phyloP scores from a whole-genome alignment of 164 flowering plant genomes.

The Aristolochia contorta region DNA sequence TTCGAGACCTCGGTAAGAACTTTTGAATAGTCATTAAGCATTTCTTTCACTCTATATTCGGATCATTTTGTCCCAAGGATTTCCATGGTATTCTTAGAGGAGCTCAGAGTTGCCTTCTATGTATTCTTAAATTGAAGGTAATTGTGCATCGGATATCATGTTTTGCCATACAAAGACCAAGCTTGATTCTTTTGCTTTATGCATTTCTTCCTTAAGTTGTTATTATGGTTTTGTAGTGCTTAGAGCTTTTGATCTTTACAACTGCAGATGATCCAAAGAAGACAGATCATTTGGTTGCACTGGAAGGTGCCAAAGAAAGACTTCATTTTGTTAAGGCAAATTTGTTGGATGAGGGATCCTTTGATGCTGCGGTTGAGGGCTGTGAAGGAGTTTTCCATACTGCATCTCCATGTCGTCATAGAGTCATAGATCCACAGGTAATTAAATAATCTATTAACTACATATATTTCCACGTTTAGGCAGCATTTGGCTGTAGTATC shows the following conservation, averaged over 20 bases:
- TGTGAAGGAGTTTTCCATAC: constrained; percentile 16
- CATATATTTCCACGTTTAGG: too few relatives aligned
- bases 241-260: neutral
- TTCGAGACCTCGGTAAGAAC: constrained; percentile 9
- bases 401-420: constrained; percentile 4
- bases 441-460: neutral
- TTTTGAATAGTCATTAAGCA: too few relatives aligned
- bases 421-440: constrained; percentile 8
- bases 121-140: too few relatives aligned
- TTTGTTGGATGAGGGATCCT: constrained; percentile 11
- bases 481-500: too few relatives aligned
- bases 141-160: too few relatives aligned
- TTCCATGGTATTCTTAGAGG: too few relatives aligned
- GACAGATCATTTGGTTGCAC: constrained; percentile 8
- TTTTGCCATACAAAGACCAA: too few relatives aligned
- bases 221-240: neutral
- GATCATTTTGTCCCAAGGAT: too few relatives aligned
- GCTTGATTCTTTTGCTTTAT: too few relatives aligned
- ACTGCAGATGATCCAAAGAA: constrained; percentile 11
- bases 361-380: constrained; percentile 9
- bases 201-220: neutral
- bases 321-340: constrained; percentile 10
- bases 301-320: constrained; percentile 12
- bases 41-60: too few relatives aligned
- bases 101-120: too few relatives aligned